Evolutionary conservation across 129 eudicot genomes (phyloP), one percentile per base, ranked within the genome.

Genomic region (Lactuca sativa): DNA sequence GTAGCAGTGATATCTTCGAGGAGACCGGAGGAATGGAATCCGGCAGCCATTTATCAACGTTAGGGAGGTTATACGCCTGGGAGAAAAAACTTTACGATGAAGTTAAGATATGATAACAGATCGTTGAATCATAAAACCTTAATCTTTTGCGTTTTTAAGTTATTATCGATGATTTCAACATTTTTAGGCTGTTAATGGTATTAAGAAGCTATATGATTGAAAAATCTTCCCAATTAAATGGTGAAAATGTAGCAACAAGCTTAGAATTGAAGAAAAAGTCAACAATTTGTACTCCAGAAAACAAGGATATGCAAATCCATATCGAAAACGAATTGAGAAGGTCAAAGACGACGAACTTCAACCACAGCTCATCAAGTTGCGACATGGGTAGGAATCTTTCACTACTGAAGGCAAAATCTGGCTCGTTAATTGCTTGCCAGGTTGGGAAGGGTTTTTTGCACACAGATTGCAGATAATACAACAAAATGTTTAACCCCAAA

Each of bases 361-460:
- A n/a, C n/a, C n/a, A n/a, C n/a, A n/a, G n/a, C n/a, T n/a, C n/a
- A n/a, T n/a, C n/a, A n/a, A n/a, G n/a, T n/a, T n/a, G n/a, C n/a
- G n/a, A n/a, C n/a, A n/a, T n/a, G n/a, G n/a, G n/a, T n/a, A n/a
- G n/a, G n/a, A n/a, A n/a, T n/a, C n/a, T n/a, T n/a, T n/a, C n/a
- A n/a, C n/a, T n/a, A n/a, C n/a, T n/a, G n/a, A n/a, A 82, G 58
- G 95, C 98, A 70, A 92, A 85, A 79, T 89, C 96, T 1, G 85
- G 70, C 81, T 92, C 98, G 40, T 96, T 92, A 32, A 89, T 89
- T 3, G 96, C 95, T 78, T 92, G 89, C 71, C 98, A 92, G 72
- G 98, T 92, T 96, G 41, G 89, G 91, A 58, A 92, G 95, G 53
- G 98, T 96, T 56, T 92, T 92, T 56, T 89, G 98, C 78, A 92